These are phyloP conservation scores for Ilex paraguariensis DNA, from an alignment of 305 asterid species.

Conservation along the genomic window DNA sequence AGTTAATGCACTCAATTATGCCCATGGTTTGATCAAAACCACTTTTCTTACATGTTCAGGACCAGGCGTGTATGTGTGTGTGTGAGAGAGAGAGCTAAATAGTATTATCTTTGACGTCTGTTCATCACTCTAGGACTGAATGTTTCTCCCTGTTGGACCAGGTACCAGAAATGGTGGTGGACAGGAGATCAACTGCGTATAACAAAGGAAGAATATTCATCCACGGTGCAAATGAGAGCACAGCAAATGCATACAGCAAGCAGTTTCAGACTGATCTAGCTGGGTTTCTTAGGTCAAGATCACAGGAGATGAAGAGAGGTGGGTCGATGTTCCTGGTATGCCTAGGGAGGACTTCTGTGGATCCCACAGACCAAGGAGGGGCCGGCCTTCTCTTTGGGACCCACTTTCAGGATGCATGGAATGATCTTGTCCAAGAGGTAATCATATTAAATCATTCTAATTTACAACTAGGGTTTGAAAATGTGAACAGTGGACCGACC, in stretches of 20 bases:
- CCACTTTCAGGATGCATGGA: conserved; percentile 97
- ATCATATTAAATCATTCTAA: not conserved
- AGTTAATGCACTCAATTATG: conserved; percentile 13
- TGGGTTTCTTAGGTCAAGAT: conserved; percentile 55
- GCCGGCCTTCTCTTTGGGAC: conserved; percentile 93
- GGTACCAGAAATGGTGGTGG: conserved; percentile 82
- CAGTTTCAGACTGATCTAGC: conserved; percentile 78
- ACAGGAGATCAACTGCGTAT: conserved; percentile 68
- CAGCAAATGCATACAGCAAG: conserved; percentile 69
- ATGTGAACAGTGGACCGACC: too few species aligned
- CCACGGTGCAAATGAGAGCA: conserved; percentile 76
- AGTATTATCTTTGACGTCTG: not conserved
- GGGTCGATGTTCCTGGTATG: conserved; percentile 94
- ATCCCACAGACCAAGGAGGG: conserved; percentile 93
- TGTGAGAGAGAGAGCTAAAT: not conserved
- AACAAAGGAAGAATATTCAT: conserved; percentile 74
- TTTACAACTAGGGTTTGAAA: too few species aligned
- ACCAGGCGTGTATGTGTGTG: not conserved
- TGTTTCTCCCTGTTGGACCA: conserved; percentile 1
- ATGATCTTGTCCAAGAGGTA: conserved; percentile 96
- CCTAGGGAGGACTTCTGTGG: conserved; percentile 71
- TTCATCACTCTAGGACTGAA: too few species aligned
- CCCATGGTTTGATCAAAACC: conserved; percentile 15
- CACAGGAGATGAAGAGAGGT: conserved; percentile 70
- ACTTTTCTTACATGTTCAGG: conserved; percentile 3